These are phyloP conservation scores for Phytophthora megakarya DNA, from an alignment of 352 stramenopile species.

Conservation along the genomic window DNA sequence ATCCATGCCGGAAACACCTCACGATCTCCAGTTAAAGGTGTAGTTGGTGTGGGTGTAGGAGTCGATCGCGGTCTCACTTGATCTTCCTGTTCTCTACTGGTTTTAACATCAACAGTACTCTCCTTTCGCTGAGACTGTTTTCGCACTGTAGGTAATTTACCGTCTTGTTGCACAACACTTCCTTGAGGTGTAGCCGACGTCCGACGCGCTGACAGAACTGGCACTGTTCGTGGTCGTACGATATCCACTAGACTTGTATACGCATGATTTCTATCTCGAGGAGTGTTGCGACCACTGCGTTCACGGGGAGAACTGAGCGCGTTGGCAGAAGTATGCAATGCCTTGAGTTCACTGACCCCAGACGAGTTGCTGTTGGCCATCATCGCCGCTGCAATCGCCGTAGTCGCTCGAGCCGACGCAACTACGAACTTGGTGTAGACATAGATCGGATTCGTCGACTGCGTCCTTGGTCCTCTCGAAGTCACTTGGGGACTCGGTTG, in stretches of 20 bases:
- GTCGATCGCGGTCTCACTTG: slow-evolving; percentile 13
- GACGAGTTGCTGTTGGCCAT: slow-evolving; percentile 42
- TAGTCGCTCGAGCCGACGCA: slow-evolving; percentile 50
- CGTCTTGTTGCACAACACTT: slow-evolving; percentile 14
- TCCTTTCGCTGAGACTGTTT: slow-evolving; percentile 13
- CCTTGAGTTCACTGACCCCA: slow-evolving; percentile 38
- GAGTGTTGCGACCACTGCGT: slow-evolving; percentile 18
- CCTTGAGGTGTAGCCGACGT: slow-evolving; percentile 3
- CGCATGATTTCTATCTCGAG: slow-evolving; percentile 9
- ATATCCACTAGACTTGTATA: slow-evolving; percentile 29
- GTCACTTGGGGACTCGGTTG: slow-evolving; percentile 13
- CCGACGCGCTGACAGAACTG: slow-evolving; percentile 5
- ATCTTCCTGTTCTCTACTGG: neutral
- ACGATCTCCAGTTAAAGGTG: slow-evolving; percentile 27
- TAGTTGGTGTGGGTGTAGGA: neutral
- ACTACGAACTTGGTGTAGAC: slow-evolving; percentile 52
- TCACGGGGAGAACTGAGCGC: slow-evolving; percentile 39
- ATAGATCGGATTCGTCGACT: slow-evolving; percentile 52
- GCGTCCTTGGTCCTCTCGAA: slow-evolving; percentile 18
- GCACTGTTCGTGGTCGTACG: slow-evolving; percentile 27
- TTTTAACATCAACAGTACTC: slow-evolving; percentile 2
- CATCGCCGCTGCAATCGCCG: slow-evolving; percentile 49
- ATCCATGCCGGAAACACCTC: slow-evolving; percentile 68
- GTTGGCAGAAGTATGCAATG: slow-evolving; percentile 34
- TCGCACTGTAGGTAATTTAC: slow-evolving; percentile 18